phyloP scores from a whole-genome alignment of 164 flowering plant genomes.

The Taxillus chinensis region DNA sequence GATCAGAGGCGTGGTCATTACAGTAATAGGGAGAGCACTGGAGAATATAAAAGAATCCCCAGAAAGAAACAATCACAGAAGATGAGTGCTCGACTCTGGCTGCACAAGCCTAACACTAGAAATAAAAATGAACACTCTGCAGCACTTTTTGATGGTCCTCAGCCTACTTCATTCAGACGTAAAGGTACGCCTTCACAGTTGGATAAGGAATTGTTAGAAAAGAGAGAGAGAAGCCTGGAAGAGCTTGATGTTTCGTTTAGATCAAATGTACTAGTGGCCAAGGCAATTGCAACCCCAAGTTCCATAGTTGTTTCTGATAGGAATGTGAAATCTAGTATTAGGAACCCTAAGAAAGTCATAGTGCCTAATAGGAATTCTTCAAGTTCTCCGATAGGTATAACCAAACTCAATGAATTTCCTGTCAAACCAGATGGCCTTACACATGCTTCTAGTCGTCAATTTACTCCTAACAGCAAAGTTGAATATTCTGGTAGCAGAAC shows the following conservation, averaged over 20 bases:
- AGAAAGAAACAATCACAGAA: constrained; percentile 32
- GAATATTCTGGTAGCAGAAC: constrained; percentile 10
- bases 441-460: constrained; percentile 6
- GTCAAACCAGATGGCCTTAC: constrained; percentile 6
- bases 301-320: constrained; percentile 16
- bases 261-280: constrained; percentile 68
- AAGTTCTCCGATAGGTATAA: constrained; percentile 1
- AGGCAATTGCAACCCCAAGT: constrained; percentile 34
- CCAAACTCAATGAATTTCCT: constrained; percentile 9
- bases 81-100: constrained; percentile 57
- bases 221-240: constrained; percentile 44
- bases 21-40: constrained; percentile 11
- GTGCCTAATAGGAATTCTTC: constrained; percentile 11
- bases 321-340: constrained; percentile 15
- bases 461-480: constrained; percentile 13
- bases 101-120: constrained; percentile 33
- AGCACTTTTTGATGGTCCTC: constrained; percentile 13
- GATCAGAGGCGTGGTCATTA: constrained; percentile 10
- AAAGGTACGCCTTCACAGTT: constrained; percentile 18
- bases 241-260: constrained; percentile 77
- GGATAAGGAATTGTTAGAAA: constrained; percentile 13
- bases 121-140: constrained; percentile 18
- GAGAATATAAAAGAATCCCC: constrained; percentile 22
- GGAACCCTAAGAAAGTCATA: constrained; percentile 17
- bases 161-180: constrained; percentile 19